These are phyloP conservation scores for Stachybotrys chartarum DNA, from an alignment of 2,329 filamentous ascomycete species.

Conservation along the genomic window DNA sequence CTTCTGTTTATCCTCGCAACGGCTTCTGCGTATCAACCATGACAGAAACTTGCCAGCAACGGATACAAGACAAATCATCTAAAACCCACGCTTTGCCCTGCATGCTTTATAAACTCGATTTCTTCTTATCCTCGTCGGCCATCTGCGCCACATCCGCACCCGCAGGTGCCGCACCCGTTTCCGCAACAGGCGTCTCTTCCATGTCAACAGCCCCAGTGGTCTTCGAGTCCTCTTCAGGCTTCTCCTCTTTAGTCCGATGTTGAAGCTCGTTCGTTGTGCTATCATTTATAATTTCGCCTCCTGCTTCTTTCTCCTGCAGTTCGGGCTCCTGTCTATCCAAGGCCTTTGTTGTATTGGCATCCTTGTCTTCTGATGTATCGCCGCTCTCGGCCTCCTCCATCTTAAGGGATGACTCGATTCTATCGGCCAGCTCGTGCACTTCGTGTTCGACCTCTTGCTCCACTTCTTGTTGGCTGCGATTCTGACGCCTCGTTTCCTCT, in stretches of 20 bases:
- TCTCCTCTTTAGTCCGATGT: not conserved
- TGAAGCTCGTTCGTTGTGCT: not conserved
- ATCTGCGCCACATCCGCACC: not conserved
- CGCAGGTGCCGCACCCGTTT: not conserved
- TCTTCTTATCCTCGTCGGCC: not conserved
- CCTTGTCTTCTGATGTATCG: slow-evolving; percentile 2
- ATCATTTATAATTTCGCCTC: not conserved
- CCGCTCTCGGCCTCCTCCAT: slow-evolving; percentile 15
- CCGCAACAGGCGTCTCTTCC: not conserved
- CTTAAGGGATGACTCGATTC: slow-evolving; percentile 24
- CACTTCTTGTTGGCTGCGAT: slow-evolving; percentile 20
- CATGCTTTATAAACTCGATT: not conserved
- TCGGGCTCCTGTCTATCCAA: not conserved
- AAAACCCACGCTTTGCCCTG: too few species aligned
- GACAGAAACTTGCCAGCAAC: too few species aligned
- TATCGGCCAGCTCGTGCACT: slow-evolving; percentile 30
- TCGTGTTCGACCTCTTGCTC: slow-evolving; percentile 34
- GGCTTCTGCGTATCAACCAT: too few species aligned
- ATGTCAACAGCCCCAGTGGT: too few species aligned
- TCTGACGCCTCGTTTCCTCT: slow-evolving; percentile 45
- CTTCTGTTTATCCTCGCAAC: too few species aligned
- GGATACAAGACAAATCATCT: too few species aligned
- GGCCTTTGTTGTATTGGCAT: not conserved
- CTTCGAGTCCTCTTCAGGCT: too few species aligned
- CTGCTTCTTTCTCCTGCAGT: not conserved